Evolutionary conservation across 2,329 filamentous ascomycete genomes (phyloP), one percentile per base, ranked within the genome.

Genomic region (Akanthomyces dipterigenus): DNA sequence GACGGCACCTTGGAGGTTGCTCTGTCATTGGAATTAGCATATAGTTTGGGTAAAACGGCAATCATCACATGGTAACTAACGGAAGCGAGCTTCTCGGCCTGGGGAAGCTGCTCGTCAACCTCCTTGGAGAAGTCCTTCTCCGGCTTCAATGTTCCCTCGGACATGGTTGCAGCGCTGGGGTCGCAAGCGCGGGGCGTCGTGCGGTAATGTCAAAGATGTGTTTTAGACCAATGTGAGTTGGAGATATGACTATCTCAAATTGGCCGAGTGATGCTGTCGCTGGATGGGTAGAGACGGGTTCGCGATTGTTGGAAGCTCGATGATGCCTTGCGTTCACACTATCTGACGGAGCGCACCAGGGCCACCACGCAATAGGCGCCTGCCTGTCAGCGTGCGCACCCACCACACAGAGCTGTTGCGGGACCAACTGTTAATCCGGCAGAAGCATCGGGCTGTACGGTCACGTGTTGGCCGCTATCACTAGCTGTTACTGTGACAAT

Each of bases 101-200:
- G 92, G 55, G 91, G 90, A 68, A 99, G 87, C 77, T 91, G 86
- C 78, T 89, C 86, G 82, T 98, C 93, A 71, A 91, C 91, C 78
- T 98, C 93, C 80, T 96, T 96, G 73, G 90, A 89, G 85, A 90
- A 97, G 87, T 99, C 95, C 88, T 96, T 97, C 82, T 99, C 95
- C 72, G 93, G 91, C 85, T 96, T 96, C 76, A 95, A 78, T 71
- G 83, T 78, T 77, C 86, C 86, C 78, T 92, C 90, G 71, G 92
- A 89, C 92, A 96, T 96, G 73, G 60, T 73, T 68, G 63, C 50
- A 57, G 62, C 56, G 53, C 56, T 63, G 36, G 9, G 24, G 62
- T 63, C 49, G 62, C 56, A 51, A 28, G 50, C 43, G 56, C 50
- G 22, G 22, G 36, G 16, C 48, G 31, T 40, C 42, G 58, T 20